Base-by-base conservation (phyloP, 768 basidiomycete genomes). In the Heimioporus sp. region DNA sequence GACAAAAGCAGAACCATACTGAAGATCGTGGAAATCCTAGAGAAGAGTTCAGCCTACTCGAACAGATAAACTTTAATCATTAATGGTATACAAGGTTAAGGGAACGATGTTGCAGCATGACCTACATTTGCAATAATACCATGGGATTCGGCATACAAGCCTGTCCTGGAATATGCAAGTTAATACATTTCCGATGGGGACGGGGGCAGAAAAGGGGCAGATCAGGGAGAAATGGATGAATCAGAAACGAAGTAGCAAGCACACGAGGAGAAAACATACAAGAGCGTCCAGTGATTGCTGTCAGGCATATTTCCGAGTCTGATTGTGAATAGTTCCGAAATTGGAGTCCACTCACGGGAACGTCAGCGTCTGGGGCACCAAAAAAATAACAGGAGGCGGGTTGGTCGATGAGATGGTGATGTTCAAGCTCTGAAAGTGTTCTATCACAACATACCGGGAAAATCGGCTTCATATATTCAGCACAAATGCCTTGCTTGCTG, bases 271-370 rank as follows among this genome's bases (percentile, higher is more conserved):
- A 31, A 46, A 24, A 19, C 62, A 38, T 63, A 90, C 89, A 95
- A 84, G 46, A 95, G 66, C 1, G 85, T 72, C 92, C 92, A 96
- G 65, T 95, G 92, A 64, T 95, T 94, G 10, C 87, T 92, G 20
- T 54, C 0, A 39, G 35, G 24, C 19, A 42, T 17, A 43, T 54
- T 34, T 24, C 24, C 13, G 35, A 6, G 11, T 31, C 56, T 20
- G 35, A 20, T 20, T 17, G 42, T 21, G 12, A 39, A 52, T 36
- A 24, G 8, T 1, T 38, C 32, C 5, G 52, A 49, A 7, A 35
- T 30, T 28, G 10, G 51, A 20, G 16, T 37, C 45, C 17, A 77
- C 88, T 76, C 64, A 90, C 82, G 92, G 92, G 63, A 93, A 95
- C 5, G 92, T 95, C 56, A 92, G 67, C 6, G 90, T 90, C 88